Conservation (phyloP, 1,284 basidiomycete species). For the Abortiporus biennis region DNA sequence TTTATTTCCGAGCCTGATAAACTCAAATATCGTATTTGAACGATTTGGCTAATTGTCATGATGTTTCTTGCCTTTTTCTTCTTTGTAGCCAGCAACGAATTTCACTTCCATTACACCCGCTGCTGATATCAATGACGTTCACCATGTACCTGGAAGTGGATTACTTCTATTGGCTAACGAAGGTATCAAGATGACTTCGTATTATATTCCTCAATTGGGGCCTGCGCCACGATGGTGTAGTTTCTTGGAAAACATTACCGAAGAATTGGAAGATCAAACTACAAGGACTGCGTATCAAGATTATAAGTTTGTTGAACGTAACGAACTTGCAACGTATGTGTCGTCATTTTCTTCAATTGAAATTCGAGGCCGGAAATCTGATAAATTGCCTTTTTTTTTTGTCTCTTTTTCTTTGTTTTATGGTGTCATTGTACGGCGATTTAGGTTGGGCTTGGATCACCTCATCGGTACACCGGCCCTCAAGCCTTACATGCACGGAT, state of each 20-base stretch:
- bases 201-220: constrained; percentile 93
- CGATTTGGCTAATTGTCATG: no score
- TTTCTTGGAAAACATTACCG: constrained; percentile 97
- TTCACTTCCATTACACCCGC: constrained; percentile 92
- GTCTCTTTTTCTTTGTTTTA: not conserved
- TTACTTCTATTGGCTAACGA: constrained; percentile 89
- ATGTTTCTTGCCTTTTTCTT: constrained; percentile 2
- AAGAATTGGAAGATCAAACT: constrained; percentile 91
- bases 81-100: constrained; percentile 72
- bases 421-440: constrained; percentile 10
- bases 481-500: constrained; percentile 99
- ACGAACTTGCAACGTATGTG: constrained; percentile 79
- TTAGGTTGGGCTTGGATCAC: constrained; percentile 86
- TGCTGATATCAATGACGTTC: constrained; percentile 82
- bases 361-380: not conserved
- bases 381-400: not conserved
- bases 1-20: not conserved
- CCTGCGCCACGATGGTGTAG: constrained; percentile 96
- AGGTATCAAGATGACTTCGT: constrained; percentile 86
- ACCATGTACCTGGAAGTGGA: constrained; percentile 82
- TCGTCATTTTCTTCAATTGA: not conserved
- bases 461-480: constrained; percentile 92
- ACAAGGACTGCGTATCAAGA: constrained; percentile 84
- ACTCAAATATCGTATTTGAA: constrained; percentile 5
- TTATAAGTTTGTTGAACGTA: constrained; percentile 94